These are phyloP conservation scores for Astrephomene gubernaculifera DNA, from an alignment of 139 green algal species.

Conservation along the genomic window DNA sequence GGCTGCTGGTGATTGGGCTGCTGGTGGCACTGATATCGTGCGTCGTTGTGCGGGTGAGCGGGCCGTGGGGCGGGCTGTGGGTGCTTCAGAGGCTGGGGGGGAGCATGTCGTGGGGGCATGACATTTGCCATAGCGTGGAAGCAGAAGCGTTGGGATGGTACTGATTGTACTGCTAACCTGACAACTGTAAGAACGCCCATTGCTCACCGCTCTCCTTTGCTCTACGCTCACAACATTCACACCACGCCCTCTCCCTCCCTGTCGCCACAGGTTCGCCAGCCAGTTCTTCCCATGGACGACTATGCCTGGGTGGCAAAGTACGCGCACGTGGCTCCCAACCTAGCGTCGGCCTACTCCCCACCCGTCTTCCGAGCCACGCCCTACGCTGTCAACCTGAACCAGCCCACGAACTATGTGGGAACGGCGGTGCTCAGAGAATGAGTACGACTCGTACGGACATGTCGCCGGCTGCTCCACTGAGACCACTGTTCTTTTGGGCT, in stretches of 20 bases:
- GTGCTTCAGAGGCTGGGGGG: no score
- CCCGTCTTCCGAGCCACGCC: constrained; percentile 31
- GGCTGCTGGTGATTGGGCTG: constrained; percentile 22
- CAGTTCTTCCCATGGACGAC: constrained; percentile 38
- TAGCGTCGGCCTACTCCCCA: constrained; percentile 9
- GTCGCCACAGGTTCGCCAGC: constrained; percentile 10
- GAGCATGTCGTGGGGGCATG: no score
- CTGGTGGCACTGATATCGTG: background rate
- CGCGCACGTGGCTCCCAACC: constrained; percentile 26
- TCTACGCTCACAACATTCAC: no score
- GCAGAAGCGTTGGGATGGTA: no score
- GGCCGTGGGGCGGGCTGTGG: background rate
- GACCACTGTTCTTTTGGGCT: no score
- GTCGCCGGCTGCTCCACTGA: no score
- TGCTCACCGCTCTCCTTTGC: no score
- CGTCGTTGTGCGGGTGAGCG: constrained; percentile 11
- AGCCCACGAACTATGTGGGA: constrained; percentile 5
- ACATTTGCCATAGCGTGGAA: no score
- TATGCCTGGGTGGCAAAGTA: constrained; percentile 45
- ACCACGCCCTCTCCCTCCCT: background rate
- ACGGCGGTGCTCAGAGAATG: constrained; percentile 20
- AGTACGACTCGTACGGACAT: no score
- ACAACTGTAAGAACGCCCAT: no score
- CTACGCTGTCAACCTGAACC: constrained; percentile 32
- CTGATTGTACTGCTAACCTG: no score